These are phyloP conservation scores for Citrus reticulata DNA, from an alignment of 345 rosid genomes.

Conservation along the genomic window DNA sequence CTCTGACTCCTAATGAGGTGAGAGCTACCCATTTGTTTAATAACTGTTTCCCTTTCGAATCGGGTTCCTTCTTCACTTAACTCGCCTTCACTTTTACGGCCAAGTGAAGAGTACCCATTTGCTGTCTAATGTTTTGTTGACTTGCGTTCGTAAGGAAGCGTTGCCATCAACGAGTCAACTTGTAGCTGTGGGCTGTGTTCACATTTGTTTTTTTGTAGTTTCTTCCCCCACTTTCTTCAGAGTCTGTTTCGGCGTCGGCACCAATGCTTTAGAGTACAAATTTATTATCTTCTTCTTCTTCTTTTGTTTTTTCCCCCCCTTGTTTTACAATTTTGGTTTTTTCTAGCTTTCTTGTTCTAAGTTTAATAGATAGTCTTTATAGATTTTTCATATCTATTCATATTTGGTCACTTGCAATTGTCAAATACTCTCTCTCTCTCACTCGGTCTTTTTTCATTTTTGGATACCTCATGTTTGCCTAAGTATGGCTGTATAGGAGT, in stretches of 20 bases:
- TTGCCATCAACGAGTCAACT: slow-evolving; percentile 1
- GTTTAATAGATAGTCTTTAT: not conserved
- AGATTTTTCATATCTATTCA: not conserved
- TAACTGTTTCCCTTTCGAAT: slow-evolving; percentile 7
- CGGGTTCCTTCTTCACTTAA: not conserved
- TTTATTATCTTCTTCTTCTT: not conserved
- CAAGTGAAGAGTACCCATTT: not conserved
- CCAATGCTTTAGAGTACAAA: not conserved
- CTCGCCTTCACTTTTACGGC: not conserved
- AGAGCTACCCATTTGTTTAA: not conserved
- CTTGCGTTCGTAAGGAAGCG: slow-evolving; percentile 2
- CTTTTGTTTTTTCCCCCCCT: not conserved
- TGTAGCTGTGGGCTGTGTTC: not conserved
- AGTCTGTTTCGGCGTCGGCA: not conserved
- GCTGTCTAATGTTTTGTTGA: not conserved
- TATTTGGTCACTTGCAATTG: not conserved
- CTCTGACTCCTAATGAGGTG: slow-evolving; percentile 13
- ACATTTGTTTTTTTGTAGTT: not conserved
- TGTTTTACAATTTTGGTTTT: not conserved
- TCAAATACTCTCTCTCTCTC: not conserved
- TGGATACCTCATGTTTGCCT: not conserved
- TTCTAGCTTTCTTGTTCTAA: not conserved
- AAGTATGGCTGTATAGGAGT: not conserved
- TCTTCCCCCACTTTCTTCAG: not conserved
- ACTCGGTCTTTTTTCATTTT: not conserved